phyloP scores from a whole-genome alignment of 2,329 filamentous ascomycete genomes.

The Knoxdaviesia capensis region DNA sequence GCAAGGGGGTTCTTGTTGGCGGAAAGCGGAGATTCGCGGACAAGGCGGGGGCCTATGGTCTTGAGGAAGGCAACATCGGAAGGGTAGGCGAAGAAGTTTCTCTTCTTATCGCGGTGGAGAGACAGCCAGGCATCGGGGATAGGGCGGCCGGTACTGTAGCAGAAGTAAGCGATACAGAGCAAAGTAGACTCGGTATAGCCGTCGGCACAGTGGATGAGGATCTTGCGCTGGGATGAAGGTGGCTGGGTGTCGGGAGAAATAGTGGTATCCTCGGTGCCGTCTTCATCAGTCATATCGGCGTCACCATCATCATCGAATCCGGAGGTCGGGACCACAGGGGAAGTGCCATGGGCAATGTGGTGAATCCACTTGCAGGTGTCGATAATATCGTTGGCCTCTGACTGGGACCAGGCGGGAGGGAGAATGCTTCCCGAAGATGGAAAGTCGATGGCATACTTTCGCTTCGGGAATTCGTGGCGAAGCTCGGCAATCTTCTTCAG shows the following conservation, averaged over 20 bases:
- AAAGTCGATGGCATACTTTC: conserved; percentile 44
- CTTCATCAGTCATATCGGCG: conserved; percentile 25
- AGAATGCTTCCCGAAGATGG: conserved; percentile 88
- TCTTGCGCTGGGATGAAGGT: conserved; percentile 29
- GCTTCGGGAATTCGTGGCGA: conserved; percentile 17
- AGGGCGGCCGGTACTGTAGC: conserved; percentile 68
- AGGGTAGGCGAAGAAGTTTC: conserved; percentile 93
- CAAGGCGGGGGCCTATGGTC: conserved; percentile 53
- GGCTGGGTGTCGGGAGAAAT: conserved; percentile 6
- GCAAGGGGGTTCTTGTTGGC: conserved; percentile 27
- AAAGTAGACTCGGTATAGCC: conserved; percentile 92
- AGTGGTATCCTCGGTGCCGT: conserved; percentile 5
- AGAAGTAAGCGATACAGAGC: conserved; percentile 76
- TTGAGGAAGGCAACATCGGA: conserved; percentile 73
- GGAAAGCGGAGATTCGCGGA: conserved; percentile 45
- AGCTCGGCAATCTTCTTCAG: conserved; percentile 42
- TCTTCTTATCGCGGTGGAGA: conserved; percentile 57
- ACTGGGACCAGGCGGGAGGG: conserved; percentile 63
- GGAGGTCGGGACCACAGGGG: conserved; percentile 8
- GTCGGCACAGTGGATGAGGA: conserved; percentile 85
- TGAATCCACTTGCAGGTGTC: conserved; percentile 85
- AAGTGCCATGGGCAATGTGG: conserved; percentile 51
- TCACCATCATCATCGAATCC: conserved; percentile 4
- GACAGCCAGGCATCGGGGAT: conserved; percentile 74
- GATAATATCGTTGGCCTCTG: conserved; percentile 66